Conservation (phyloP, 352 stramenopile genomes). For the Blastocystis sp. region DNA sequence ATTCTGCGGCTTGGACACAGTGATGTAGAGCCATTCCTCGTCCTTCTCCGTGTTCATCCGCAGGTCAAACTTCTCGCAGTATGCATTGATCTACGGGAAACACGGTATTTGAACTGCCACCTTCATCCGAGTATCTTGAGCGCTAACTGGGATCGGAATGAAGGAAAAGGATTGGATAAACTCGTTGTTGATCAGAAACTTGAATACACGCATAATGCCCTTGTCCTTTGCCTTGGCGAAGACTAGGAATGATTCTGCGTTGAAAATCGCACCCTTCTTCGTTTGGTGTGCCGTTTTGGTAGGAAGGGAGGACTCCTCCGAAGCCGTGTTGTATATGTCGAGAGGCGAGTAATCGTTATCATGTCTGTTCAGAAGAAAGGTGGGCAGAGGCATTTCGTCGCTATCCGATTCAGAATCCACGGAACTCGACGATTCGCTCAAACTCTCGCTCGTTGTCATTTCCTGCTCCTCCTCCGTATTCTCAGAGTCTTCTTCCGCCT, state of each 20-base stretch:
- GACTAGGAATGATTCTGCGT: neutral
- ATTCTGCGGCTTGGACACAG: conserved; percentile 10
- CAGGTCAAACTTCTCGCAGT: conserved; percentile 57
- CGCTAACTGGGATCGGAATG: conserved; percentile 1
- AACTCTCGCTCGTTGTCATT: no score
- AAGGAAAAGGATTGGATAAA: conserved; percentile 54
- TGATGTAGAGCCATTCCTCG: conserved; percentile 13
- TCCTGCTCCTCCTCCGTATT: neutral
- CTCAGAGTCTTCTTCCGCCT: neutral
- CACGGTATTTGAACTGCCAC: neutral
- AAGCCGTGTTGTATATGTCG: neutral
- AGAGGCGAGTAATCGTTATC: neutral
- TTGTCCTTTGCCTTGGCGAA: conserved; percentile 54
- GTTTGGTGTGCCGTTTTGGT: conserved; percentile 17
- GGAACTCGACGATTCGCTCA: neutral
- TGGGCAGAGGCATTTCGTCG: conserved; percentile 44
- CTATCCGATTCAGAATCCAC: neutral
- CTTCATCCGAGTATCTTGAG: conserved; percentile 6
- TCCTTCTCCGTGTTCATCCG: conserved; percentile 51
- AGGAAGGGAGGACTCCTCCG: neutral
- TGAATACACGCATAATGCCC: conserved; percentile 5
- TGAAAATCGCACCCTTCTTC: neutral
- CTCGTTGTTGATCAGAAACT: conserved; percentile 54
- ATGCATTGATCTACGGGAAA: conserved; percentile 40
- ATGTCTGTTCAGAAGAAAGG: conserved; percentile 20